Percentiles rank a stretch among this genome's conserved stretches.
Evolutionary conservation across 129 eudicot species (phyloP).

Genomic region (Tanacetum coccineum): DNA sequence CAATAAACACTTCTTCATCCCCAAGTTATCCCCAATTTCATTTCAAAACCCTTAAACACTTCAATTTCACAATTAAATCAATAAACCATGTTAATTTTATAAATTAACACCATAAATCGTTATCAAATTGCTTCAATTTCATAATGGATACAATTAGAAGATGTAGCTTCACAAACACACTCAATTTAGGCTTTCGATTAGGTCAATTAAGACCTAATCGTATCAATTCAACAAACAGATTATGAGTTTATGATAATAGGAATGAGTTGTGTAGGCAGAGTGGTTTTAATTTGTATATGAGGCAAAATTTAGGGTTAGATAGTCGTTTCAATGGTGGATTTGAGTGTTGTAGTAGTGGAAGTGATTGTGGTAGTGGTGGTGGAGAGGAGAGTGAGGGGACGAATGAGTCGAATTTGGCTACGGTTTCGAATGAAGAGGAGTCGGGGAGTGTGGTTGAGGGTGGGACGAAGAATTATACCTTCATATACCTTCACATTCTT

Average conservation of each 20-base stretch:
- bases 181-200: conserved; percentile 32
- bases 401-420: conserved; percentile 65
- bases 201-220: conserved; percentile 28
- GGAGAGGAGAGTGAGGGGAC: conserved; percentile 40
- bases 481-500: no score
- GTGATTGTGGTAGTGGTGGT: conserved; percentile 28
- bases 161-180: conserved; percentile 37
- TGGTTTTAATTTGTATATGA: no score
- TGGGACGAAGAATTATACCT: conserved; percentile 33
- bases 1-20: conserved; percentile 8
- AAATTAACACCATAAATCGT: no score
- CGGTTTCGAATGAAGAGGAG: conserved; percentile 36
- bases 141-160: conserved; percentile 42
- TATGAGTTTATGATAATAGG: conserved; percentile 14
- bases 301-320: conserved; percentile 28
- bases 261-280: conserved; percentile 20
- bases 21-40: conserved; percentile 16
- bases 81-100: no score
- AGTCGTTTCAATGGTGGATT: conserved; percentile 34
- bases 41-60: background rate
- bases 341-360: conserved; percentile 35
- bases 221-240: conserved; percentile 9
- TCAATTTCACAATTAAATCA: no score
- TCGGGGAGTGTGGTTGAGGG: conserved; percentile 25
- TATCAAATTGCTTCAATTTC: no score